Evolutionary conservation across 306 rosid species (phyloP).

Genomic region (Castanospermum australe): DNA sequence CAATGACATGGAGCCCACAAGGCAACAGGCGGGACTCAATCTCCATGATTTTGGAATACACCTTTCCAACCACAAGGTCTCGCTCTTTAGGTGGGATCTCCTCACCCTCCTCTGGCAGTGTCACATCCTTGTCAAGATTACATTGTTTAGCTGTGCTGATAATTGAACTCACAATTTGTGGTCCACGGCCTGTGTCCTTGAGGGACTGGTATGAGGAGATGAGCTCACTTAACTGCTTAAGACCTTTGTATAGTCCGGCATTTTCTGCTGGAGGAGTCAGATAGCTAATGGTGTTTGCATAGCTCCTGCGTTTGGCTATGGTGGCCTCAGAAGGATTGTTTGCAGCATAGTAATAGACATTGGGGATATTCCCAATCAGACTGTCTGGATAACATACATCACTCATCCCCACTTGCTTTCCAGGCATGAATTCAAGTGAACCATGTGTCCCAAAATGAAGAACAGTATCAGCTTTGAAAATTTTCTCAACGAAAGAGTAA

Average conservation of each 20-base stretch:
- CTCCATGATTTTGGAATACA: slow-evolving; percentile 96
- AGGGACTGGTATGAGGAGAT: slow-evolving; percentile 94
- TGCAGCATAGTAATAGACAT: slow-evolving; percentile 92
- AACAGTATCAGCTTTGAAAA: slow-evolving; percentile 91
- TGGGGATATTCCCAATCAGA: slow-evolving; percentile 92
- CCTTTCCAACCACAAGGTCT: slow-evolving; percentile 90
- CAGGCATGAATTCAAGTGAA: slow-evolving; percentile 99
- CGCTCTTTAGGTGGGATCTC: slow-evolving; percentile 86
- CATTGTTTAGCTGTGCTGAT: slow-evolving; percentile 96
- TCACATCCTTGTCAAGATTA: slow-evolving; percentile 96
- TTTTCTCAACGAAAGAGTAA: slow-evolving; percentile 86
- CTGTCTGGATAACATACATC: slow-evolving; percentile 94
- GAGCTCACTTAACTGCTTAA: slow-evolving; percentile 94
- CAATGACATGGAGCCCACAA: slow-evolving; percentile 95
- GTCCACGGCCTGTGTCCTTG: slow-evolving; percentile 94
- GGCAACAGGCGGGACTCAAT: slow-evolving; percentile 93
- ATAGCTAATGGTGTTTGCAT: slow-evolving; percentile 96
- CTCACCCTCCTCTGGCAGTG: slow-evolving; percentile 76
- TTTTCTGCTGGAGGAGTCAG: slow-evolving; percentile 99
- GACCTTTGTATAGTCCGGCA: slow-evolving; percentile 99
- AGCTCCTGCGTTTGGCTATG: slow-evolving; percentile 96
- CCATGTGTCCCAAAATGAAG: slow-evolving; percentile 99
- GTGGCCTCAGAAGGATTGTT: slow-evolving; percentile 99
- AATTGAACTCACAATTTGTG: slow-evolving; percentile 96
- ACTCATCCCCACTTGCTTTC: slow-evolving; percentile 99